These are phyloP conservation scores for Solanum microdontum DNA, from an alignment of 257 asterid genomes.

Conservation along the genomic window DNA sequence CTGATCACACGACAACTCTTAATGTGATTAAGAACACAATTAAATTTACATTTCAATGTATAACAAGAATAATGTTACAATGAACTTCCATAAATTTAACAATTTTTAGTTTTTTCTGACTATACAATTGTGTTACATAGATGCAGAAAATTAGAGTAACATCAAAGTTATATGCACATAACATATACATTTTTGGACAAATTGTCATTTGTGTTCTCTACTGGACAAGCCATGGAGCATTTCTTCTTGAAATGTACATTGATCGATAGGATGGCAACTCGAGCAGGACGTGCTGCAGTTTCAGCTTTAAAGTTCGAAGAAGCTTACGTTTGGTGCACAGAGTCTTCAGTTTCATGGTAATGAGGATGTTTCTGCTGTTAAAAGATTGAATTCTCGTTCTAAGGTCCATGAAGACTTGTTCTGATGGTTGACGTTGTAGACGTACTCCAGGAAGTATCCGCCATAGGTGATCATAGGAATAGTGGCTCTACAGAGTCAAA, in stretches of 20 bases:
- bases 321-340: background rate
- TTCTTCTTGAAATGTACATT: background rate
- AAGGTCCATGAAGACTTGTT: conserved; percentile 66
- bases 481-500: conserved; percentile 49
- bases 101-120: background rate
- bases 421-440: conserved; percentile 49
- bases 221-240: background rate
- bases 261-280: background rate
- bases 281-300: background rate
- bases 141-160: background rate
- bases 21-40: background rate
- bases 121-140: background rate
- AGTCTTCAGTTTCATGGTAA: background rate
- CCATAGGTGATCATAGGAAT: conserved; percentile 45
- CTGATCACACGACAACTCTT: background rate
- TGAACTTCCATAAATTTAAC: background rate
- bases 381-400: conserved; percentile 64
- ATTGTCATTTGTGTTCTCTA: background rate
- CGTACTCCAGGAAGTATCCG: conserved; percentile 68
- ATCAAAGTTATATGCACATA: background rate
- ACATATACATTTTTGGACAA: background rate
- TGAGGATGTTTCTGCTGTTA: conserved; percentile 13
- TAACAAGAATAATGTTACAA: background rate
- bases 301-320: background rate
- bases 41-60: background rate